Evolutionary conservation across 2,329 filamentous ascomycete species (phyloP).

Genomic region (Myriosclerotinia curreyana): DNA sequence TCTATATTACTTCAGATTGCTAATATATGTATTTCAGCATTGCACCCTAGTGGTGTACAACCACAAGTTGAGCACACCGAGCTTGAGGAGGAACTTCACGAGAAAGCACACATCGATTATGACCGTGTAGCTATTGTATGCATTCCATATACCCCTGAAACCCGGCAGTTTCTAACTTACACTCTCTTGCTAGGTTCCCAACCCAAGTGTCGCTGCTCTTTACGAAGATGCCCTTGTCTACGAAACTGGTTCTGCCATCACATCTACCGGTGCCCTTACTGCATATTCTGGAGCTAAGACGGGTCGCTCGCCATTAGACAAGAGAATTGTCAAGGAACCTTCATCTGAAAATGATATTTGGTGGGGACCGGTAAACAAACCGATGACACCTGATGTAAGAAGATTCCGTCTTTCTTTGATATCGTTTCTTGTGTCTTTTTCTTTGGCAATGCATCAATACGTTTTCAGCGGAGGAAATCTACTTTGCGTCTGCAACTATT

Average conservation of each 20-base stretch:
- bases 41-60: constrained; percentile 38
- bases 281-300: constrained; percentile 99
- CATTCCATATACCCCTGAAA: constrained; percentile 24
- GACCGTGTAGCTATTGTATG: constrained; percentile 95
- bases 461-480: not conserved
- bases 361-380: constrained; percentile 87
- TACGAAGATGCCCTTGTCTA: constrained; percentile 99
- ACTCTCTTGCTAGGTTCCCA: constrained; percentile 60
- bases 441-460: not conserved
- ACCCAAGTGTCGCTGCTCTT: constrained; percentile 81
- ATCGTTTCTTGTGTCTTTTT: not conserved
- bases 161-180: constrained; percentile 20
- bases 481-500: not conserved
- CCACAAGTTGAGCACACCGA: constrained; percentile 79
- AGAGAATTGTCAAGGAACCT: constrained; percentile 92
- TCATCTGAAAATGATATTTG: constrained; percentile 89
- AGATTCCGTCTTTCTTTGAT: not conserved
- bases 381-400: constrained; percentile 94
- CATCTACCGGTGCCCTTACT: constrained; percentile 88
- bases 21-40: constrained; percentile 15
- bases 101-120: constrained; percentile 98
- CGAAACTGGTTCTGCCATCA: constrained; percentile 96
- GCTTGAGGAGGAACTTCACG: constrained; percentile 95
- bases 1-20: constrained; percentile 2
- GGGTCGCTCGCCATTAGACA: constrained; percentile 92